Percentiles rank a stretch among this genome's conserved stretches.
Conservation (phyloP, 1,284 basidiomycete species). For the Trichosporon ovoides region DNA sequence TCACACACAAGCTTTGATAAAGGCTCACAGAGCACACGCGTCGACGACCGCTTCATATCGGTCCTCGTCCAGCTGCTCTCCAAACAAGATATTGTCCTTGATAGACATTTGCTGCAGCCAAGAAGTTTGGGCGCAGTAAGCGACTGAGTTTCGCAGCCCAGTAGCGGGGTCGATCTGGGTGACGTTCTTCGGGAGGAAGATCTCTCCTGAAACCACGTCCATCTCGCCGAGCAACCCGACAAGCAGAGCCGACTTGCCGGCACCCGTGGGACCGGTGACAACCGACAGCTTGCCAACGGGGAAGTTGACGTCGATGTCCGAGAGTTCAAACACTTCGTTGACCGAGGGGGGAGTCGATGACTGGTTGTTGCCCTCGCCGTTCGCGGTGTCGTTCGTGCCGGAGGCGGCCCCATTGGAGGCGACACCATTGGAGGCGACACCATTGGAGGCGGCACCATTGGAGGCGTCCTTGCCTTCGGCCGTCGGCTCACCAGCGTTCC, state of each 20-base stretch:
- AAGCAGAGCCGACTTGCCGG: slow-evolving; percentile 55
- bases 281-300: slow-evolving; percentile 64
- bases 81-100: slow-evolving; percentile 63
- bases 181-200: slow-evolving; percentile 62
- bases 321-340: slow-evolving; percentile 56
- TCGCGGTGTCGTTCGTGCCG: neutral
- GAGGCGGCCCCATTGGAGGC: no score
- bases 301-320: slow-evolving; percentile 62
- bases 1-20: neutral
- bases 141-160: slow-evolving; percentile 66
- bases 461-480: slow-evolving; percentile 25
- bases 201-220: slow-evolving; percentile 59
- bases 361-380: neutral
- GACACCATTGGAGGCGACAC: neutral
- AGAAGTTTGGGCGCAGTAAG: slow-evolving; percentile 77
- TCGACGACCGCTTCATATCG: slow-evolving; percentile 69
- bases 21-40: slow-evolving; percentile 65
- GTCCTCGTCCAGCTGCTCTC: slow-evolving; percentile 59
- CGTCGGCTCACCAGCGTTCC: slow-evolving; percentile 54
- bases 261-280: slow-evolving; percentile 69
- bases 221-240: slow-evolving; percentile 55
- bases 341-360: neutral
- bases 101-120: slow-evolving; percentile 65
- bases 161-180: slow-evolving; percentile 56
- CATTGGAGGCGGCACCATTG: neutral